Evolutionary conservation across 1,284 basidiomycete genomes (phyloP).

Genomic region (Prillingera fragicola): DNA sequence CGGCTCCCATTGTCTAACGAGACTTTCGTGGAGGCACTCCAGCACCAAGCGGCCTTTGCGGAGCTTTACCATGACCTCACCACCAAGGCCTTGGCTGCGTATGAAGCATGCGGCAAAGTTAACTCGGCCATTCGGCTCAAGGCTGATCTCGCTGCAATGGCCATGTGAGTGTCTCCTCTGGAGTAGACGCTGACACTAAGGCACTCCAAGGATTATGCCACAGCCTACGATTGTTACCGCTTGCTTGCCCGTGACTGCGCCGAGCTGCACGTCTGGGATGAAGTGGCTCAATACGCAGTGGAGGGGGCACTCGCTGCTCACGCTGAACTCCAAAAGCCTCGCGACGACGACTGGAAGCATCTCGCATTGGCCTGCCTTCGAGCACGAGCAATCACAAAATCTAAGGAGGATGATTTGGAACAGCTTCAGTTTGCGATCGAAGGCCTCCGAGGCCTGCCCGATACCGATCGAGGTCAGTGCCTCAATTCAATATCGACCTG

Average conservation of each 20-base stretch:
- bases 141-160: slow-evolving; percentile 75
- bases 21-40: slow-evolving; percentile 61
- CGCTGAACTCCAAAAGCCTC: slow-evolving; percentile 18
- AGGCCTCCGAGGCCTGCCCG: slow-evolving; percentile 18
- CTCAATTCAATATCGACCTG: not conserved
- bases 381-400: slow-evolving; percentile 19
- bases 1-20: slow-evolving; percentile 55
- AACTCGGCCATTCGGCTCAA: slow-evolving; percentile 80
- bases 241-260: slow-evolving; percentile 32
- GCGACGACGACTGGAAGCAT: slow-evolving; percentile 35
- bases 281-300: slow-evolving; percentile 31
- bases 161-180: slow-evolving; percentile 57
- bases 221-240: slow-evolving; percentile 34
- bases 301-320: slow-evolving; percentile 31
- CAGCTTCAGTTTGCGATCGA: slow-evolving; percentile 15
- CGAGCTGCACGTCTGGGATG: slow-evolving; percentile 36
- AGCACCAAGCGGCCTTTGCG: slow-evolving; percentile 60
- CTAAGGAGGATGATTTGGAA: not conserved
- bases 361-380: slow-evolving; percentile 41
- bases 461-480: slow-evolving; percentile 18
- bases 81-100: slow-evolving; percentile 74
- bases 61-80: slow-evolving; percentile 67
- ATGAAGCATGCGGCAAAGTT: slow-evolving; percentile 68
- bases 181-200: slow-evolving; percentile 9
- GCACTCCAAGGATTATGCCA: slow-evolving; percentile 23